Conservation (phyloP, 2,329 filamentous ascomycete species). For the Laburnicola sp. region DNA sequence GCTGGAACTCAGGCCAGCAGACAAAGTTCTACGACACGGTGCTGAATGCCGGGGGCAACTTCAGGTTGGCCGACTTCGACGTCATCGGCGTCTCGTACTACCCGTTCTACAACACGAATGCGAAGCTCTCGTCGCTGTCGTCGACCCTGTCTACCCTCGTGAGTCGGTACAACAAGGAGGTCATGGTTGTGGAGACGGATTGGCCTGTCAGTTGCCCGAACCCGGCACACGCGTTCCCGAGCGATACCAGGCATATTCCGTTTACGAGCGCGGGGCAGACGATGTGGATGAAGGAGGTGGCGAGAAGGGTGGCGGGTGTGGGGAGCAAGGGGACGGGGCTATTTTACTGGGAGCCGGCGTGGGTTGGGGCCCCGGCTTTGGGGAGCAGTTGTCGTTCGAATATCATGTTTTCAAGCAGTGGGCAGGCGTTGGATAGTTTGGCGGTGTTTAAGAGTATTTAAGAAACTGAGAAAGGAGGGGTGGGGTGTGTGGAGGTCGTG, state of each 20-base stretch:
- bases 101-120: slow-evolving; percentile 66
- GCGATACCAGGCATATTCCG: slow-evolving; percentile 62
- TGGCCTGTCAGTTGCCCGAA: slow-evolving; percentile 68
- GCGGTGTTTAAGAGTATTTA: slow-evolving; percentile 58
- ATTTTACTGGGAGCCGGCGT: slow-evolving; percentile 76
- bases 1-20: slow-evolving; percentile 71
- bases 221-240: slow-evolving; percentile 62
- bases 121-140: slow-evolving; percentile 62
- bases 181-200: slow-evolving; percentile 71
- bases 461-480: too few relatives aligned
- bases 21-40: slow-evolving; percentile 67
- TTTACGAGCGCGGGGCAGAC: slow-evolving; percentile 66
- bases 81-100: slow-evolving; percentile 75
- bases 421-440: slow-evolving; percentile 61
- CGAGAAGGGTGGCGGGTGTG: slow-evolving; percentile 57
- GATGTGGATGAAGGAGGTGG: slow-evolving; percentile 63
- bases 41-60: slow-evolving; percentile 47
- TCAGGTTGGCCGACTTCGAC: slow-evolving; percentile 63
- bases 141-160: slow-evolving; percentile 62
- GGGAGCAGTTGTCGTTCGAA: slow-evolving; percentile 69
- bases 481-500: too few relatives aligned
- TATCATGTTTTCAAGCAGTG: slow-evolving; percentile 61
- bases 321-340: slow-evolving; percentile 56
- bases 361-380: slow-evolving; percentile 66
- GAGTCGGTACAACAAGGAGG: slow-evolving; percentile 63